A percentile compares a stretch with the other conserved stretches of the same genome.
Conservation (phyloP, 345 rosid genomes). For the Ceriops zippeliana region DNA sequence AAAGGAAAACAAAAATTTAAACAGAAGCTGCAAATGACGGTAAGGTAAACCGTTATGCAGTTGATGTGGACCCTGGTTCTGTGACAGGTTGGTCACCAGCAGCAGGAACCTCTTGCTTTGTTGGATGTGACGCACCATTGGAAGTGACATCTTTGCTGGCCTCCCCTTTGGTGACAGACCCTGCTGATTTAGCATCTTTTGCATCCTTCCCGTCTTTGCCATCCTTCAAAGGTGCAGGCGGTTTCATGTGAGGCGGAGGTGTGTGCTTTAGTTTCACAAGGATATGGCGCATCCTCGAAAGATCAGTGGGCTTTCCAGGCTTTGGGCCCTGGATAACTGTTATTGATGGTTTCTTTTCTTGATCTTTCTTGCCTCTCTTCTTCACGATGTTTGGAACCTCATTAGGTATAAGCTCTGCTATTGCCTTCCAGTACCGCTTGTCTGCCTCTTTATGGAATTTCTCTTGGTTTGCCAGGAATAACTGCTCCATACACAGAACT, state of each 20-base stretch:
- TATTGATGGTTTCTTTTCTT: constrained; percentile 29
- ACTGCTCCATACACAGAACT: constrained; percentile 16
- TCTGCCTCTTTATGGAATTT: constrained; percentile 34
- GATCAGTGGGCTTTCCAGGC: constrained; percentile 36
- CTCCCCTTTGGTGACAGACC: constrained; percentile 24
- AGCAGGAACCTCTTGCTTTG: constrained; percentile 29
- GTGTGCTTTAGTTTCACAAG: constrained; percentile 32
- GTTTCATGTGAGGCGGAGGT: constrained; percentile 37
- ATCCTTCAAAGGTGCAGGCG: constrained; percentile 33
- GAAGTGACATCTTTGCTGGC: constrained; percentile 24
- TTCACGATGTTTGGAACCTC: constrained; percentile 33
- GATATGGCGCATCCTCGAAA: constrained; percentile 33
- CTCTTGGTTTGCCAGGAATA: constrained; percentile 27
- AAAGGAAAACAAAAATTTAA: constrained; percentile 15
- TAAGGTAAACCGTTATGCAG: constrained; percentile 23
- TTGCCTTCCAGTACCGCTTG: constrained; percentile 37
- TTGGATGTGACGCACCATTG: constrained; percentile 20
- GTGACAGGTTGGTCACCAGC: constrained; percentile 24
- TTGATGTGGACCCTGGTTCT: constrained; percentile 33
- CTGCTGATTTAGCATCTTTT: constrained; percentile 23
- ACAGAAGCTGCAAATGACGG: background rate
- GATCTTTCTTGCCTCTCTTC: constrained; percentile 39
- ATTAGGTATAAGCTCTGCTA: constrained; percentile 30
- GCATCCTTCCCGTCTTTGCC: constrained; percentile 27
- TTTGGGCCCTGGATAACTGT: constrained; percentile 34